Base-by-base conservation (phyloP, 768 basidiomycete genomes). In the Russula dissimulans region DNA sequence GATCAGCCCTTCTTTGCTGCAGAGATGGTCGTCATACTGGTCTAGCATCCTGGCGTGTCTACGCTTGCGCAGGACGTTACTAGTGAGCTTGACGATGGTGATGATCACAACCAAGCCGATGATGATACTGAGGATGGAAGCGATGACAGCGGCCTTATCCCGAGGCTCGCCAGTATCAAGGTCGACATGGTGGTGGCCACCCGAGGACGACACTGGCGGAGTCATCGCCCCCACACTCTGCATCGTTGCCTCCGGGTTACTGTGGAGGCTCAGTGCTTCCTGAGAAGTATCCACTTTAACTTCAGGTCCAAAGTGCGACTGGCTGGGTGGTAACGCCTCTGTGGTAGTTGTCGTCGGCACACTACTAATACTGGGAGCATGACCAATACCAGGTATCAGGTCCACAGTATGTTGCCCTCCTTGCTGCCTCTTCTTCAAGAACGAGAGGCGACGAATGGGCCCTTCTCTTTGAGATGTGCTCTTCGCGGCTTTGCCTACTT, bases 51-150 rank as follows among this genome's bases (percentile, higher is more conserved):
- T 42, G 18, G 52, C 50, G 3, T 63, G 39, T 44, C 59, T 59
- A 49, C 62, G 64, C 39, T 42, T 57, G 49, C 64, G 64, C 46
- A 65, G 32, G 6, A 57, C 57, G n/a, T 56, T 59, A 43, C 57
- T 55, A 2, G 62, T 63, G 31, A 65, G 57, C 53, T 59, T 65
- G 57, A 65, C 43, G 31, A 65, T 44, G 29, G 54, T 39, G 50
- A 56, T 41, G 39, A 63, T 43, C 31, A 65, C 48, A 34, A 63
- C 55, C 56, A 65, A 45, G 38, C 62, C 64, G 32, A 63, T 39
- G 4, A 65, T 31, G 31, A 59, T 47, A 17, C 64, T 64, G 46
- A 64, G 41, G 11, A 63, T 48, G 11, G 56, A 64, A 46, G 54
- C 64, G 17, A 65, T 44, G 38, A 57, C 50, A 12, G 54, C 49